These are phyloP conservation scores for Cornus kousa DNA, from an alignment of 148 eudicot genomes.

Conservation along the genomic window DNA sequence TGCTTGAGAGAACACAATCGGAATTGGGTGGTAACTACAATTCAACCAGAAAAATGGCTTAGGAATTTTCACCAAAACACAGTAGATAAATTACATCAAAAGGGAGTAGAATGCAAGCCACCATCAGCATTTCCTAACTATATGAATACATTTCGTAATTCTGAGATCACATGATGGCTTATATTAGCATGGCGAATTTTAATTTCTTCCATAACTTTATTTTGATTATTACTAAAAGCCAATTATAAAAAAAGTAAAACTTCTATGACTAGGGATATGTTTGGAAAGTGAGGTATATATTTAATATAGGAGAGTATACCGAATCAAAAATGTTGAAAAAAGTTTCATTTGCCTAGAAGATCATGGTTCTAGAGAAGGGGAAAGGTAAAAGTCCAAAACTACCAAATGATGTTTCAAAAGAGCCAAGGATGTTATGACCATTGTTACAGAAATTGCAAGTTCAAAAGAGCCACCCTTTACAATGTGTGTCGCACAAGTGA, in stretches of 20 bases:
- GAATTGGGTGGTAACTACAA: constrained; percentile 94
- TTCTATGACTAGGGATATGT: not conserved
- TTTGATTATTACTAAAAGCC: not conserved
- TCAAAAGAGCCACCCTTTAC: not conserved
- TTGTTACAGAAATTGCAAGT: not conserved
- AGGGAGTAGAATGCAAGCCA: not conserved
- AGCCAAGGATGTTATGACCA: not conserved
- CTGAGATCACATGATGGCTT: no score
- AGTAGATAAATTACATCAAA: not conserved
- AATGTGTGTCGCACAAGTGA: no score
- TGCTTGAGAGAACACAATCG: constrained; percentile 87
- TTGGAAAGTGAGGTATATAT: not conserved
- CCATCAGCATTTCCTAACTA: not conserved
- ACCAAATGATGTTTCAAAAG: not conserved
- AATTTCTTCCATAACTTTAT: not conserved
- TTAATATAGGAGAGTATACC: not conserved
- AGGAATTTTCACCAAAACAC: constrained; percentile 1
- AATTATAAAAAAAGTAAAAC: not conserved
- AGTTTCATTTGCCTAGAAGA: not conserved
- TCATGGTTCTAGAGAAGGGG: not conserved
- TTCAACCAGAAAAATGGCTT: constrained; percentile 13
- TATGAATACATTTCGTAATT: not conserved
- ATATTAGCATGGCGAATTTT: not conserved
- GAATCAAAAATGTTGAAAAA: no score
- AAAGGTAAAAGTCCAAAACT: not conserved